Conservation (phyloP, 2,329 filamentous ascomycete genomes). For the Pseudogymnoascus sp. region DNA sequence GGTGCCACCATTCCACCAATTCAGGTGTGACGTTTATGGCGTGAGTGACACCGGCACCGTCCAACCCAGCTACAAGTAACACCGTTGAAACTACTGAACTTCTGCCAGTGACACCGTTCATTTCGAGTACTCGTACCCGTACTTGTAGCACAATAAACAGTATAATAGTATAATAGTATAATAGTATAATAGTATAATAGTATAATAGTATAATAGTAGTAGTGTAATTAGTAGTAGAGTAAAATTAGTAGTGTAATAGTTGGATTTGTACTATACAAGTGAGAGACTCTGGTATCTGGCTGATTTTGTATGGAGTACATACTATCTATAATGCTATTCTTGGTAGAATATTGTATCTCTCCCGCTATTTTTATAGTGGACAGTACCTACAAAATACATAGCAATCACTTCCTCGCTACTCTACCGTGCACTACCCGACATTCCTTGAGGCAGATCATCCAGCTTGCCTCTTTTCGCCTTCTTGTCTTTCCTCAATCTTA, state of each 20-base stretch:
- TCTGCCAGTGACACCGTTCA: not conserved
- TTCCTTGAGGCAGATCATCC: not conserved
- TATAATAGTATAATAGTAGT: not conserved
- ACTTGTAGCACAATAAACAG: not conserved
- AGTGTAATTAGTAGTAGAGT: not conserved
- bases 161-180: not conserved
- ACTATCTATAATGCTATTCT: not conserved
- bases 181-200: not conserved
- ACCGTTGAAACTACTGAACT: not conserved
- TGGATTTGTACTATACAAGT: not conserved
- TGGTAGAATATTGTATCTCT: not conserved
- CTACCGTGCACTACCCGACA: too few species aligned
- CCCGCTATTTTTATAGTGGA: not conserved
- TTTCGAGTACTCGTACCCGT: not conserved
- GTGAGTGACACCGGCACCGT: not conserved
- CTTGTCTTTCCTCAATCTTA: not conserved
- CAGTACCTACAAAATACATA: not conserved
- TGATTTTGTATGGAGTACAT: not conserved
- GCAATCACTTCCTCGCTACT: too few species aligned
- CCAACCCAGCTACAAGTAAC: not conserved
- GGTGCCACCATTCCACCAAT: not conserved
- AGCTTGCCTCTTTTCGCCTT: not conserved
- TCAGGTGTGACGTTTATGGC: not conserved
- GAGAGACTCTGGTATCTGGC: not conserved
- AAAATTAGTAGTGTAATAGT: not conserved